Evolutionary conservation across 306 rosid genomes (phyloP).

Genomic region (Prunus armeniaca): DNA sequence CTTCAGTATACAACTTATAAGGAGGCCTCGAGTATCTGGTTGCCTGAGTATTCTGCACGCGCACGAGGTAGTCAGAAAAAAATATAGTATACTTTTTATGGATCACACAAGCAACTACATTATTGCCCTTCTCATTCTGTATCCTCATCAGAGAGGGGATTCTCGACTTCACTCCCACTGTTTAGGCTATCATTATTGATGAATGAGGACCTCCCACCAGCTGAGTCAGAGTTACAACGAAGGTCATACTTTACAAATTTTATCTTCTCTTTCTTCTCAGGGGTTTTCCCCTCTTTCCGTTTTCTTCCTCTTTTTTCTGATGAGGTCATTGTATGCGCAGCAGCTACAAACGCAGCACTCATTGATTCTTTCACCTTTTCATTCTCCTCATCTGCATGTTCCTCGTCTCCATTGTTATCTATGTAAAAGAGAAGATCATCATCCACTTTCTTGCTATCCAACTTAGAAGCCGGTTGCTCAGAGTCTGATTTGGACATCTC

Average conservation of each 20-base stretch:
- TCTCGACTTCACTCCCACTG: slow-evolving; percentile 60
- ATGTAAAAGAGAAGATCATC: slow-evolving; percentile 54
- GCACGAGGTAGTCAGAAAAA: not conserved
- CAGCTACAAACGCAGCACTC: slow-evolving; percentile 51
- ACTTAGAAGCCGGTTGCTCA: slow-evolving; percentile 24
- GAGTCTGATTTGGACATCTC: slow-evolving; percentile 29
- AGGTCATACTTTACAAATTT: slow-evolving; percentile 57
- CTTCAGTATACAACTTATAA: not conserved
- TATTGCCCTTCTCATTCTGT: slow-evolving; percentile 25
- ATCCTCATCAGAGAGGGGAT: slow-evolving; percentile 51
- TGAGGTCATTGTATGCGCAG: slow-evolving; percentile 49
- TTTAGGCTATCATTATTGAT: slow-evolving; percentile 30
- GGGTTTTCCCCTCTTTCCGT: slow-evolving; percentile 42
- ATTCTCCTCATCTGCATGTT: slow-evolving; percentile 30
- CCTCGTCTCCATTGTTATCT: slow-evolving; percentile 49
- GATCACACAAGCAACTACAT: not conserved
- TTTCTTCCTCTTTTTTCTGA: slow-evolving; percentile 38
- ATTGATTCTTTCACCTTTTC: slow-evolving; percentile 28
- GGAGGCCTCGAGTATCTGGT: not conserved
- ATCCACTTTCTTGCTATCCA: slow-evolving; percentile 30
- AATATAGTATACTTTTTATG: not conserved
- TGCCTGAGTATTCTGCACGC: not conserved
- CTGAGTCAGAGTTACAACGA: slow-evolving; percentile 15
- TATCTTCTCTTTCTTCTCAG: slow-evolving; percentile 31
- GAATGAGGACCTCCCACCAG: slow-evolving; percentile 26